Evolutionary conservation across 306 rosid genomes (phyloP), one percentile per base, ranked within the genome.

Genomic region (Amphicarpaea edgeworthii): DNA sequence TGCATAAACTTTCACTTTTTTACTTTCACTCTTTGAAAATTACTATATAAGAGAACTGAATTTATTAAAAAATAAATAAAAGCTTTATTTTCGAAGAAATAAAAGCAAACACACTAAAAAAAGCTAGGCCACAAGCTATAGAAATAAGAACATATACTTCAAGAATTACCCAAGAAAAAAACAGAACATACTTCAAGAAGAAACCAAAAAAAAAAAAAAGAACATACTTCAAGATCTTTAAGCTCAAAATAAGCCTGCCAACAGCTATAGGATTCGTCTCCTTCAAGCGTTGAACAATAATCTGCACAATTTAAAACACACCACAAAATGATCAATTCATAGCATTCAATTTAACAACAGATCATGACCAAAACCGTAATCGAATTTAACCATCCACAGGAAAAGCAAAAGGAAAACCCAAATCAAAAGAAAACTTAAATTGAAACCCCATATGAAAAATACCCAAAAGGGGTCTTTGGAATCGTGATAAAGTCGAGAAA

Each of bases 201-300:
- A n/a, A n/a, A n/a, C n/a, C n/a, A n/a, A n/a, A n/a, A n/a, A n/a
- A n/a, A n/a, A n/a, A 60, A 41, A 49, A 7, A 66, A 11, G 42
- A 72, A 82, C 85, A 16, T 76, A 92, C 98, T 79, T 88, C 89
- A 3, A 94, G 88, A 73, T 94, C 98, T 46, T 94, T 88, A 40
- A 94, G 92, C 79, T 92, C 97, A 76, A 90, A 90, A 79, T 92
- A 94, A 8, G 93, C 97, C 72, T 90, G 91, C 98, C 98, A 94
- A 81, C 98, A 94, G 64, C 92, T 81, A 72, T 90, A 90, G 12
- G 89, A 92, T 49, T 92, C 85, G 16, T 94, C 98, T 76, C 98
- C 98, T 82, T 92, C 97, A 47, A 94, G 84, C 51, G 89, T 84
- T 4, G 90, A 88, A 79, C 98, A 94, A 32, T 92, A 94, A 73